Percentiles rank a stretch among this genome's conserved stretches.
Evolutionary conservation across 805 yeast genomes (phyloP).

Genomic region (Ogataea haglerorum): DNA sequence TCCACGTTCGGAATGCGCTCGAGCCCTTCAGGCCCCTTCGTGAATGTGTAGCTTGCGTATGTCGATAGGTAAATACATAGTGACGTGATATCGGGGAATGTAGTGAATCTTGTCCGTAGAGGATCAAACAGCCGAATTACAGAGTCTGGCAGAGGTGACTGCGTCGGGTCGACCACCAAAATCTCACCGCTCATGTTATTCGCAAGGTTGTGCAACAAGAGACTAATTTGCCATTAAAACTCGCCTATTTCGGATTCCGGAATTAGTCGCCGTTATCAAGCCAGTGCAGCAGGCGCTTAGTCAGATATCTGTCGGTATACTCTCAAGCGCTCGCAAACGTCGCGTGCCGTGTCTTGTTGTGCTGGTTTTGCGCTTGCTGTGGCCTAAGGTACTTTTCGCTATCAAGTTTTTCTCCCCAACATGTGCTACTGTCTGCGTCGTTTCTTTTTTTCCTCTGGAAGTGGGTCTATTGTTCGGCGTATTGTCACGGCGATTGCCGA

Average conservation of each 20-base stretch:
- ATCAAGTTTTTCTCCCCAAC: constrained; percentile 2
- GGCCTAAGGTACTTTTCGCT: neutral
- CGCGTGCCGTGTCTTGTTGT: neutral
- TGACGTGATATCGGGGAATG: constrained; percentile 9
- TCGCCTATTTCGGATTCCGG: neutral
- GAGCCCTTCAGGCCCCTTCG: constrained; percentile 1
- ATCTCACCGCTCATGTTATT: constrained; percentile 15
- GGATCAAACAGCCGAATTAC: constrained; percentile 9
- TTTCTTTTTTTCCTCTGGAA: neutral
- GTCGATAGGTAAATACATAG: constrained; percentile 14
- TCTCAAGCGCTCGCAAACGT: neutral
- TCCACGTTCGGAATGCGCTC: constrained; percentile 11
- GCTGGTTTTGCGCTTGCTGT: neutral
- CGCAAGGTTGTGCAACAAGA: neutral
- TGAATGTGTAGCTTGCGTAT: constrained; percentile 13
- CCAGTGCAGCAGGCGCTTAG: too few relatives aligned
- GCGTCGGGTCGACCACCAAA: constrained; percentile 8
- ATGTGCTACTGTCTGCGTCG: neutral
- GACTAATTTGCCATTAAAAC: neutral
- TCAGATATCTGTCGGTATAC: too few relatives aligned
- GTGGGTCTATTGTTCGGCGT: neutral
- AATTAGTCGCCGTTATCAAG: neutral
- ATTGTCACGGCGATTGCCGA: neutral
- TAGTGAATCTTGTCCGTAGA: constrained; percentile 6
- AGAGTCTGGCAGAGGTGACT: constrained; percentile 8